These are phyloP conservation scores for Cladosporium sp. DNA, from an alignment of 2,329 filamentous ascomycete species.

Conservation along the genomic window DNA sequence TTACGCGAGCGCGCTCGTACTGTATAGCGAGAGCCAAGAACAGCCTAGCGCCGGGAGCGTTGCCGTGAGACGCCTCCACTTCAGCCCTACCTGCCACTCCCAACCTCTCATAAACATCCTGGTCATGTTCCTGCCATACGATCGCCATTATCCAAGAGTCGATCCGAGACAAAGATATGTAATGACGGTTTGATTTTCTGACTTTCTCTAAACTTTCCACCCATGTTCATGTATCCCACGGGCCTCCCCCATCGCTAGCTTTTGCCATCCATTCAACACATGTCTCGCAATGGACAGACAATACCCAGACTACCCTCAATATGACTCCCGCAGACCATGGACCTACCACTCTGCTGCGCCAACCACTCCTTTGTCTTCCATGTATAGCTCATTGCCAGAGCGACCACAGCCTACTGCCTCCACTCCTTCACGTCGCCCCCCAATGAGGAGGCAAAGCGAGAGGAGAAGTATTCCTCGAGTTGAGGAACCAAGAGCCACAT, in stretches of 20 bases:
- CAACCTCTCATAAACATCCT: conserved; percentile 2
- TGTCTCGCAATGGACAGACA: conserved; percentile 18
- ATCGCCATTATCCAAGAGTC: background rate
- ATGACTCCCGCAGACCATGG: conserved; percentile 14
- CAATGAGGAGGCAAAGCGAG: conserved; percentile 10
- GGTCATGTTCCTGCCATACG: background rate
- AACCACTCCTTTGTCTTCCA: conserved; percentile 3
- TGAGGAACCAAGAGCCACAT: background rate
- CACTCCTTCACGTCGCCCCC: background rate
- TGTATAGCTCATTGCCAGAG: conserved; percentile 7
- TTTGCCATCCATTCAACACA: conserved; percentile 2
- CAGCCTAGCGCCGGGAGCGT: background rate
- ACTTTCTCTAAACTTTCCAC: conserved; percentile 4
- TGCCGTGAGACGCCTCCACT: background rate
- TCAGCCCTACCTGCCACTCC: conserved; percentile 4
- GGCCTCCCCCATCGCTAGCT: background rate
- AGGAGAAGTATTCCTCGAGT: conserved; percentile 2
- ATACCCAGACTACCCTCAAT: conserved; percentile 17
- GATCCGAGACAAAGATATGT: conserved; percentile 9
- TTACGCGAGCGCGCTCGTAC: background rate
- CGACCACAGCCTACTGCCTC: conserved; percentile 6
- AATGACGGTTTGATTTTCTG: conserved; percentile 2
- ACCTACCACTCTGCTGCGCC: conserved; percentile 10
- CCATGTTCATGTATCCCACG: background rate
- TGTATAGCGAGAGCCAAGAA: background rate